A percentile compares a stretch with the other conserved stretches of the same genome.
phyloP scores from a whole-genome alignment of 345 rosid genomes.

The Mangifera indica region DNA sequence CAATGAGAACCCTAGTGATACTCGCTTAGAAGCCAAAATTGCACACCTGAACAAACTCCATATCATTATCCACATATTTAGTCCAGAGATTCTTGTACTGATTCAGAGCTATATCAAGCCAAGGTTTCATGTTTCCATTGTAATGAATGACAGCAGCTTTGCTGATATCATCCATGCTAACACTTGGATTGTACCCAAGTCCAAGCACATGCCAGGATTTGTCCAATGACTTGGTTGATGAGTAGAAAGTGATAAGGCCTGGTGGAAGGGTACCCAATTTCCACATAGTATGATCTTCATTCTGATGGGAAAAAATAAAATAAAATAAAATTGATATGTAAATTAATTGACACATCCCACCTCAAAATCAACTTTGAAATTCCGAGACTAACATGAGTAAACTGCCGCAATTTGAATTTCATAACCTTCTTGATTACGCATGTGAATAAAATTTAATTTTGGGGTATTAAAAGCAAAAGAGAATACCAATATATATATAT shows the following conservation, averaged over 20 bases:
- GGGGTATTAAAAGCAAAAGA: neutral
- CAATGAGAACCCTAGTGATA: slow-evolving; percentile 8
- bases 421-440: neutral
- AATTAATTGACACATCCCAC: neutral
- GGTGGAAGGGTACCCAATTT: slow-evolving; percentile 72
- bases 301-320: slow-evolving; percentile 36
- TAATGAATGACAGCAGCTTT: slow-evolving; percentile 90
- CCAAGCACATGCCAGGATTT: slow-evolving; percentile 93
- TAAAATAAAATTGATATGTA: slow-evolving; percentile 8
- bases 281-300: slow-evolving; percentile 73
- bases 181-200: slow-evolving; percentile 86
- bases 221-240: slow-evolving; percentile 77
- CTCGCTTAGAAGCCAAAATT: slow-evolving; percentile 73
- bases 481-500: no score
- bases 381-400: neutral
- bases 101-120: slow-evolving; percentile 92
- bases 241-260: slow-evolving; percentile 84
- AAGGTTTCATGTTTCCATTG: slow-evolving; percentile 96
- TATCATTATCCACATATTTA: slow-evolving; percentile 75
- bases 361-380: slow-evolving; percentile 4
- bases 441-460: neutral
- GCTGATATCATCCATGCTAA: slow-evolving; percentile 76
- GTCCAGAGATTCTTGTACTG: slow-evolving; percentile 90
- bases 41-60: slow-evolving; percentile 78
- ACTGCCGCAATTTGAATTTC: neutral